Evolutionary conservation across 192 early-diverging fungal species (phyloP), one percentile per base, ranked within the genome.

Genomic region (Backusella morwellensis): DNA sequence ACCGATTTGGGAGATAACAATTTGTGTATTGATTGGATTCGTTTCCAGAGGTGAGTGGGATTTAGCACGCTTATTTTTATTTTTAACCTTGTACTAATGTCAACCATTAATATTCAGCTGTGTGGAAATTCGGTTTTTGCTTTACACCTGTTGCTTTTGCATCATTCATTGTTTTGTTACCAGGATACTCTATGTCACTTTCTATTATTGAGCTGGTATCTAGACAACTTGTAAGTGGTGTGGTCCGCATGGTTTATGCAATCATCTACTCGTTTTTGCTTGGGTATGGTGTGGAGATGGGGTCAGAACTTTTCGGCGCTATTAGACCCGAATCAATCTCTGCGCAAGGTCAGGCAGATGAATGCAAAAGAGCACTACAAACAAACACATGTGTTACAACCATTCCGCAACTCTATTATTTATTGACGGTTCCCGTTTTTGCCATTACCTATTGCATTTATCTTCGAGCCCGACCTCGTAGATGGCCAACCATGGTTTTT

Each of bases 151-250:
- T 92, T 29, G 85, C 91, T 9, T 86, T 92, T 47, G 83, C 81
- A 1, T 90, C 88, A 56, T 84, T 90, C 41, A 90, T 91, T 29
- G 88, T 91, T 75, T 75, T 93, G 35, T 84, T 93, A 26, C 92
- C 93, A 1, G 97, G 97, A 17, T 89, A 96, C 68, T 87, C 89
- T 1, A 88, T 98, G 77, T 94, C 97, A 2, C 86, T 93, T 41
- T 84, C 91, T 35, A 94, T 98, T 72, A 93, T 95, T 38, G 97
- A 98, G 70, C 83, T 98, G 75, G 90, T 91, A n/a, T 95, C 95
- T 11, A 86, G 94, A 32, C 96, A 98, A 79, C 87, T 97, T 83
- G 92, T 98, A 47, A 91, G 93, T 1, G 97, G 97, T 71, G 92
- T 94, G 0, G 95, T 97, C 15, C 89, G 95, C 12, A 84, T 97